Evolutionary conservation across 2,329 filamentous ascomycete genomes (phyloP), one percentile per base, ranked within the genome.

Genomic region (Orbilia blumenaviensis): DNA sequence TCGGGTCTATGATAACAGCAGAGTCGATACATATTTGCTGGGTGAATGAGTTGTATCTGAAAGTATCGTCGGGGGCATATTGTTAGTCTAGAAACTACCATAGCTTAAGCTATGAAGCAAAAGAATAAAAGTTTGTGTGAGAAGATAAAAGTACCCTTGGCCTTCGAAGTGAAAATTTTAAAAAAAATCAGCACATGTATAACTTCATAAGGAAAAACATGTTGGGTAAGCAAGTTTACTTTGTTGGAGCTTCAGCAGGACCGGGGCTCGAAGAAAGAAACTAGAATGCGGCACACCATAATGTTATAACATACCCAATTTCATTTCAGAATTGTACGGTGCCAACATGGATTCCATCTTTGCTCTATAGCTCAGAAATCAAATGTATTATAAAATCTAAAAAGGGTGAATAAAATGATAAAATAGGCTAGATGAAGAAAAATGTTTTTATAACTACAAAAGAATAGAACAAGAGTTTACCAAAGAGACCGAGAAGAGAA

Each of bases 21-120:
- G 81, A 80, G 36, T 83, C 82, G 21, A 83, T 80, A 23, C 82
- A 81, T 46, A 83, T 82, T 72, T 83, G 82, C 66, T 83, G 82
- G 2, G 82, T 83, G 56, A 83, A 83, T 14, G 83, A 83, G 44
- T 84, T 84, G 78, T 83, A 83, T 58, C 82, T 81, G 42, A 34
- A 14, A 42, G 10, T 14, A 23, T 62, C 21, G 29, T 56, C n/a
- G 25, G 12, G 38, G 7, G 18, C 12, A 25, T 21, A 2, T 1
- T n/a, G 16, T 46, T 60, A 54, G 34, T 46, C 34, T 36, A 56
- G 16, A 8, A 23, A 56, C n/a, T n/a, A n/a, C n/a, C n/a, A n/a
- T 18, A 3, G 9, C 25, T 34, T 2, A 6, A 36, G 16, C 46
- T 38, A 41, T 23, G 27, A 29, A 41, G 32, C n/a, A 14, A 36